A percentile compares a stretch with the other conserved stretches of the same genome.
phyloP scores from a whole-genome alignment of 139 green algal species.

The Tetraselmis striata region DNA sequence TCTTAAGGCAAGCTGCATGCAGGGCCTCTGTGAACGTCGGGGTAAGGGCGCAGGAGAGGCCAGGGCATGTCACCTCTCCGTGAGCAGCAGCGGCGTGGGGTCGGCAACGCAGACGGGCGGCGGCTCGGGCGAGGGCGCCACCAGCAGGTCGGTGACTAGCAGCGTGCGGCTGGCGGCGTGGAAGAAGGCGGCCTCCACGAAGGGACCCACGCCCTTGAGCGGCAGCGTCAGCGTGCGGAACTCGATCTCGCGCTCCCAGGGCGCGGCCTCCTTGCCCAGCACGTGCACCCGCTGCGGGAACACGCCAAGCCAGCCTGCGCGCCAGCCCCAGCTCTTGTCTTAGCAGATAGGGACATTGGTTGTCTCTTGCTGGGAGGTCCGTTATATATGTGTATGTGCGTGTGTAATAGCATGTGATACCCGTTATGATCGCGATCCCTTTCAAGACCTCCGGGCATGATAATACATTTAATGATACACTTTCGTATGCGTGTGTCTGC shows the following conservation, averaged over 20 bases:
- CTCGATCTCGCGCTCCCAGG: neutral
- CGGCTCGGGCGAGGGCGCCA: slow-evolving; percentile 14
- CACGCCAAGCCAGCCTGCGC: neutral
- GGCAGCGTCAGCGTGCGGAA: neutral
- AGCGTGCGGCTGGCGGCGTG: slow-evolving; percentile 64
- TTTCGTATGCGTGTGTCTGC: too few relatives aligned
- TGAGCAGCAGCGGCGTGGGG: neutral
- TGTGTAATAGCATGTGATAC: too few relatives aligned
- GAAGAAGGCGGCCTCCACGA: slow-evolving; percentile 75
- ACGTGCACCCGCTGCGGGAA: neutral
- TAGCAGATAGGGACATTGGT: too few relatives aligned
- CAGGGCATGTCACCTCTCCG: neutral
- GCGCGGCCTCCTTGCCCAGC: neutral
- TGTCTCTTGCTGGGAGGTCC: too few relatives aligned
- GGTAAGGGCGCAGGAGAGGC: too few relatives aligned
- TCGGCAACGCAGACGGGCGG: neutral
- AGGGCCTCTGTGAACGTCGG: too few relatives aligned
- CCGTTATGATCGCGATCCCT: too few relatives aligned
- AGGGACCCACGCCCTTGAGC: slow-evolving; percentile 14
- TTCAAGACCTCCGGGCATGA: too few relatives aligned
- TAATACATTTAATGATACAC: too few relatives aligned
- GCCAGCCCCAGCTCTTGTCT: too few relatives aligned
- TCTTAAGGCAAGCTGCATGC: too few relatives aligned
- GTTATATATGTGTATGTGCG: too few relatives aligned
- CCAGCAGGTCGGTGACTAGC: slow-evolving; percentile 79